phyloP scores from a whole-genome alignment of 108 stramenopile genomes.

The Skeletonema grethae region DNA sequence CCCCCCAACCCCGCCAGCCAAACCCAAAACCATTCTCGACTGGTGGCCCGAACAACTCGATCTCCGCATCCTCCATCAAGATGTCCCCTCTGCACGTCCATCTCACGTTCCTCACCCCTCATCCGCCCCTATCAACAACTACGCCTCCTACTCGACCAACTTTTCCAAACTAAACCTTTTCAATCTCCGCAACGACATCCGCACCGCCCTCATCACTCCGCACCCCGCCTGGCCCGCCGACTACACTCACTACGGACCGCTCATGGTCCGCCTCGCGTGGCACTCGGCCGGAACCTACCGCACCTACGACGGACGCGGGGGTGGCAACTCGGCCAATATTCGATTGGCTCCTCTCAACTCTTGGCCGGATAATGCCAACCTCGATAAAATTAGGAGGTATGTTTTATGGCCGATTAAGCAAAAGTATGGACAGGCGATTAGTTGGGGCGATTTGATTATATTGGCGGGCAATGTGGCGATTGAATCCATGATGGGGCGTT shows the following conservation, averaged over 20 bases:
- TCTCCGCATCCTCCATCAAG: constrained; percentile 57
- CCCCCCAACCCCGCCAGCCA: not conserved
- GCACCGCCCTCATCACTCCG: constrained; percentile 53
- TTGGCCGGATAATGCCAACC: constrained; percentile 85
- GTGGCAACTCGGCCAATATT: constrained; percentile 62
- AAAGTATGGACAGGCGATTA: constrained; percentile 63
- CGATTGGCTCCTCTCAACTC: constrained; percentile 76
- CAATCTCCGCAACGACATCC: constrained; percentile 56
- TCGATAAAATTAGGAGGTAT: constrained; percentile 68
- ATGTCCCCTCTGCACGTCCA: constrained; percentile 45
- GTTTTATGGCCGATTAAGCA: constrained; percentile 80
- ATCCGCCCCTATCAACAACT: not conserved
- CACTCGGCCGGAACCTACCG: constrained; percentile 79
- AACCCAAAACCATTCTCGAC: constrained; percentile 42
- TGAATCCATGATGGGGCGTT: constrained; percentile 58
- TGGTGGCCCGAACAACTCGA: constrained; percentile 77
- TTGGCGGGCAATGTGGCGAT: constrained; percentile 80
- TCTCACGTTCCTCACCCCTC: constrained; percentile 34
- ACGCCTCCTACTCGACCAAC: constrained; percentile 52
- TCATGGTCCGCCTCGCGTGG: constrained; percentile 71
- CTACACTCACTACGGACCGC: constrained; percentile 76
- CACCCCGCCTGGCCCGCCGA: constrained; percentile 74
- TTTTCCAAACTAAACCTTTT: constrained; percentile 50
- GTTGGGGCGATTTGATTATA: constrained; percentile 86
- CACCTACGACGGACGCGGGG: constrained; percentile 74